phyloP scores from a whole-genome alignment of 768 basidiomycete species.

The Lentinula detonsa region DNA sequence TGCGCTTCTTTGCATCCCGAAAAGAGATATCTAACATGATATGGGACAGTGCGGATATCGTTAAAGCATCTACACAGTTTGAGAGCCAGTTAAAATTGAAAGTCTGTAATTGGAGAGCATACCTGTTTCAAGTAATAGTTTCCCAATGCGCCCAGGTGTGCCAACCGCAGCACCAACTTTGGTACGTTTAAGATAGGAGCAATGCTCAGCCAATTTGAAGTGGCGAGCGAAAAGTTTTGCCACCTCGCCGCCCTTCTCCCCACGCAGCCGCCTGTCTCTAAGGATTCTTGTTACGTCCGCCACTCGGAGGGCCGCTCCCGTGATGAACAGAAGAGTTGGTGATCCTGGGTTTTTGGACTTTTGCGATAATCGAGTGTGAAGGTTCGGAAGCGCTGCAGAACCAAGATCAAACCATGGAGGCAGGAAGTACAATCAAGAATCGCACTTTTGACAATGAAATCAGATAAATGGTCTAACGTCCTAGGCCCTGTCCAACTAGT shows the following conservation, averaged over 20 bases:
- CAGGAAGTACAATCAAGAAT: background rate
- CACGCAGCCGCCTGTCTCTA: constrained; percentile 60
- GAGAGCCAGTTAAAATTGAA: constrained; percentile 1
- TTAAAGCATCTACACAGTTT: constrained; percentile 53
- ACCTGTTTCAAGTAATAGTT: constrained; percentile 73
- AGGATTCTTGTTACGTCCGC: constrained; percentile 77
- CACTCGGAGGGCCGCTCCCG: constrained; percentile 89
- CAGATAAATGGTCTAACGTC: constrained; percentile 62
- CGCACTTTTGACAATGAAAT: constrained; percentile 72
- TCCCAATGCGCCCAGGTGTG: constrained; percentile 87
- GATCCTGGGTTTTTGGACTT: constrained; percentile 73
- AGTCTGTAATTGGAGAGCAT: constrained; percentile 13
- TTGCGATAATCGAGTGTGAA: constrained; percentile 69
- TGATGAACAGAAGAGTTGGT: constrained; percentile 80
- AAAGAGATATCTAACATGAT: constrained; percentile 75
- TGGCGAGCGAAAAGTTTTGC: constrained; percentile 96
- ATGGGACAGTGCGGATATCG: constrained; percentile 72
- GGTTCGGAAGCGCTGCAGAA: constrained; percentile 53
- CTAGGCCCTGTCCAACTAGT: constrained; percentile 65
- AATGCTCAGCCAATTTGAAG: constrained; percentile 85
- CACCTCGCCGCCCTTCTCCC: constrained; percentile 85
- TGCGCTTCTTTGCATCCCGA: constrained; percentile 71
- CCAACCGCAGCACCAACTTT: constrained; percentile 86
- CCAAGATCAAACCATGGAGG: constrained; percentile 1
- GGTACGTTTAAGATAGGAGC: constrained; percentile 76